These are phyloP conservation scores for Tuber calosporum DNA, from an alignment of 495 filamentous ascomycete genomes.

Conservation along the genomic window DNA sequence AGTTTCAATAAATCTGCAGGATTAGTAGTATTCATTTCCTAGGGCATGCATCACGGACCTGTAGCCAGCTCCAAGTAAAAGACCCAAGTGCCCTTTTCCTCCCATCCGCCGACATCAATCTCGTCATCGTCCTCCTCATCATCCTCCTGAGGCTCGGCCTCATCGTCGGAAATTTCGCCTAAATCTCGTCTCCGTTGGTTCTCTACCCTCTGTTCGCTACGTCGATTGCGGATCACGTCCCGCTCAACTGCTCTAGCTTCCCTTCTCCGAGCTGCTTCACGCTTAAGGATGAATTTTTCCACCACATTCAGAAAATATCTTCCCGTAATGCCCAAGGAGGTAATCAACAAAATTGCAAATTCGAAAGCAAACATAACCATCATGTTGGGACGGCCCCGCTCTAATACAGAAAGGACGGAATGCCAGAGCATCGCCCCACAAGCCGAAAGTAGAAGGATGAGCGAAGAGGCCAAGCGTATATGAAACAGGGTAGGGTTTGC, in stretches of 20 bases:
- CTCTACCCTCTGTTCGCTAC: slow-evolving; percentile 51
- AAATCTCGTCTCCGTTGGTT: slow-evolving; percentile 43
- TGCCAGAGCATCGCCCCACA: slow-evolving; percentile 71
- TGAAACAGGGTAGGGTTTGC: slow-evolving; percentile 87
- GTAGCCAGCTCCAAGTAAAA: slow-evolving; percentile 82
- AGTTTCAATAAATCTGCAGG: slow-evolving; percentile 78
- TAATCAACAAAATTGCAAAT: slow-evolving; percentile 76
- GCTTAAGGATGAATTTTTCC: slow-evolving; percentile 61
- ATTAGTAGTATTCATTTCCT: neutral
- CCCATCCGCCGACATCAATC: slow-evolving; percentile 91
- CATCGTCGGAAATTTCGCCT: slow-evolving; percentile 46
- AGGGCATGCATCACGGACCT: slow-evolving; percentile 44
- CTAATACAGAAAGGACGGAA: slow-evolving; percentile 70
- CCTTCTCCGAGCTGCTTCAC: slow-evolving; percentile 60
- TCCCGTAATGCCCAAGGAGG: slow-evolving; percentile 67
- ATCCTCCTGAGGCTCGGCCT: slow-evolving; percentile 46
- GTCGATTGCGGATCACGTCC: slow-evolving; percentile 59
- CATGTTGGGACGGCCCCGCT: slow-evolving; percentile 84
- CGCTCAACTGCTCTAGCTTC: slow-evolving; percentile 54
- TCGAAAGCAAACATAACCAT: slow-evolving; percentile 99
- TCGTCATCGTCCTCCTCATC: slow-evolving; percentile 87
- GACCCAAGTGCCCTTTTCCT: slow-evolving; percentile 88
- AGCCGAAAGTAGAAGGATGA: slow-evolving; percentile 68
- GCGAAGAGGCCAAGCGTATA: slow-evolving; percentile 66
- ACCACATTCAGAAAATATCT: slow-evolving; percentile 73